Evolutionary conservation across 1,284 basidiomycete species (phyloP).

Genomic region (Xerocomus minutiporus): DNA sequence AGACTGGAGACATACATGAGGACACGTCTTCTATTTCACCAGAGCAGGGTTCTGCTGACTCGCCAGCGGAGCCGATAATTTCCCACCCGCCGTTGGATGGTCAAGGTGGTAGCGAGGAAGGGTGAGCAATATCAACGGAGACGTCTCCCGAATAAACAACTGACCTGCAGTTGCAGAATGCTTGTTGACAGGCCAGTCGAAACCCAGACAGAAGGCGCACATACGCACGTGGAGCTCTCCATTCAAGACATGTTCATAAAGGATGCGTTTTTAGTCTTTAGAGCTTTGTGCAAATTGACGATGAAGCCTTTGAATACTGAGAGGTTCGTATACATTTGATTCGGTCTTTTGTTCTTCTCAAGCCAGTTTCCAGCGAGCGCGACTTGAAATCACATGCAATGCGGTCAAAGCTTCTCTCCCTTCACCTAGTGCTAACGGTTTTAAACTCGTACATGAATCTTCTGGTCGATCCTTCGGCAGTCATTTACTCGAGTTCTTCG

Average conservation of each 20-base stretch:
- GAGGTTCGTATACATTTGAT: conserved; percentile 51
- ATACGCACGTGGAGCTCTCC: conserved; percentile 37
- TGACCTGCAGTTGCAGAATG: conserved; percentile 10
- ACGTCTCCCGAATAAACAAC: neutral
- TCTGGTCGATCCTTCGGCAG: conserved; percentile 79
- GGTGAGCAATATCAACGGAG: conserved; percentile 17
- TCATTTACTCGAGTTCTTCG: conserved; percentile 85
- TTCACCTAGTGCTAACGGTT: conserved; percentile 91
- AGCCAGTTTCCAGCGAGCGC: conserved; percentile 60
- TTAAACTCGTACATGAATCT: conserved; percentile 87
- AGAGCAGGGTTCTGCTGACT: conserved; percentile 3
- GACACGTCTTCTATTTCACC: conserved; percentile 1
- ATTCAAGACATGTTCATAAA: conserved; percentile 87
- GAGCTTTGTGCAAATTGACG: conserved; percentile 93
- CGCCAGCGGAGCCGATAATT: neutral
- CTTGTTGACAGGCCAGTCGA: conserved; percentile 9
- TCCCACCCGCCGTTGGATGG: conserved; percentile 6
- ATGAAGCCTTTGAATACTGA: conserved; percentile 94
- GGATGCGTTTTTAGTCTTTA: conserved; percentile 94
- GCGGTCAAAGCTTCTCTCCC: conserved; percentile 89
- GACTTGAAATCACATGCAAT: conserved; percentile 93
- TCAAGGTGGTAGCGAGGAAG: conserved; percentile 14
- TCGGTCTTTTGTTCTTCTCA: conserved; percentile 7
- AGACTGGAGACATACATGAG: conserved; percentile 5
- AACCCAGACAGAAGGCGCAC: conserved; percentile 10